Percentiles rank a stretch among this genome's conserved stretches.
phyloP scores from a whole-genome alignment of 2,329 filamentous ascomycete species.

The Phyllosticta citriasiana region DNA sequence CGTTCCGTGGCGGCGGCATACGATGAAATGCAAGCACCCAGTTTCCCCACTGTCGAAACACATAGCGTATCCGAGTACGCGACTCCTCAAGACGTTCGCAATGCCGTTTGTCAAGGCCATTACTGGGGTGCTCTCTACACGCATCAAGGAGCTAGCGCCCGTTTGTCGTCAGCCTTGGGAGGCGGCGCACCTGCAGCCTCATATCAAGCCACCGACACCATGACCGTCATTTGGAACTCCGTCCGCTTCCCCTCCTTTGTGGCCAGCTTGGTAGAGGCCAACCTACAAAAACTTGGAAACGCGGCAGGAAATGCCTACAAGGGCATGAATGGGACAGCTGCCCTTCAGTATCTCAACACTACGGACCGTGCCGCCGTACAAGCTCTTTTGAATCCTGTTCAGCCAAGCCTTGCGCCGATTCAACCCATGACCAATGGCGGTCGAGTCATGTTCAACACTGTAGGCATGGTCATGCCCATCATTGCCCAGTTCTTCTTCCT shows the following conservation, averaged over 20 bases:
- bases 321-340: constrained; percentile 23
- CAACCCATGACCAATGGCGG: constrained; percentile 33
- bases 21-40: constrained; percentile 16
- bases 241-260: constrained; percentile 33
- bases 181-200: constrained; percentile 19
- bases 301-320: constrained; percentile 26
- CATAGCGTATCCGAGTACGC: constrained; percentile 18
- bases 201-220: constrained; percentile 28
- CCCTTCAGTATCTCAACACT: constrained; percentile 17
- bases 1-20: constrained; percentile 25
- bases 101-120: constrained; percentile 26
- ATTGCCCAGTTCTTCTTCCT: constrained; percentile 42
- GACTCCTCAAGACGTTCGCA: constrained; percentile 16
- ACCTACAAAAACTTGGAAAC: constrained; percentile 22
- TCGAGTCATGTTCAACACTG: constrained; percentile 36
- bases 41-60: constrained; percentile 26
- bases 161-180: constrained; percentile 27
- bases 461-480: constrained; percentile 36
- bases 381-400: constrained; percentile 31
- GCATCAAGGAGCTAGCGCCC: constrained; percentile 27
- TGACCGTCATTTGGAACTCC: constrained; percentile 38
- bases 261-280: constrained; percentile 24
- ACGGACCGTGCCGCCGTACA: constrained; percentile 24
- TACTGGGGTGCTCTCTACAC: constrained; percentile 25
- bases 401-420: constrained; percentile 27